These are phyloP conservation scores for Mucor velutinosus DNA, from an alignment of 371 early-diverging fungal species.

Conservation along the genomic window DNA sequence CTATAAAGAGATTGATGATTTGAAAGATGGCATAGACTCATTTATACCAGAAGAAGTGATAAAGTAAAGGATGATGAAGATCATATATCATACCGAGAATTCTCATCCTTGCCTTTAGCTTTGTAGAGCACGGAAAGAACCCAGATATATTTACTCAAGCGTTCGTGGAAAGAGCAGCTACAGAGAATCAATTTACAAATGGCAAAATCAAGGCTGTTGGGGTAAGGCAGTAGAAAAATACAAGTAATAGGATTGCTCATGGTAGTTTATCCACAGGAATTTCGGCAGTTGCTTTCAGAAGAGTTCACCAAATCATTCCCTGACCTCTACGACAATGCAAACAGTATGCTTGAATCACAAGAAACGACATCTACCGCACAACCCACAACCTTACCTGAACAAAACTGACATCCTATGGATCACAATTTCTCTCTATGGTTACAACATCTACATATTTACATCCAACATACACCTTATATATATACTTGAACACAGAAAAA, in stretches of 20 bases:
- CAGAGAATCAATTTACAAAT: conserved; percentile 80
- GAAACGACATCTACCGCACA: not conserved
- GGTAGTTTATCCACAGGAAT: conserved; percentile 26
- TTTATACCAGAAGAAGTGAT: conserved; percentile 74
- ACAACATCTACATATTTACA: not conserved
- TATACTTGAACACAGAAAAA: not conserved
- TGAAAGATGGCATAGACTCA: conserved; percentile 60
- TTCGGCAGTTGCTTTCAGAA: conserved; percentile 34
- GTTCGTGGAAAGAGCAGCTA: conserved; percentile 73
- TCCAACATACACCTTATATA: not conserved
- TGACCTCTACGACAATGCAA: conserved; percentile 42
- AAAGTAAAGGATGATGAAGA: conserved; percentile 42
- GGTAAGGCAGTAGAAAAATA: conserved; percentile 31
- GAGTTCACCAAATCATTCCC: conserved; percentile 54
- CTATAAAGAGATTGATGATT: conserved; percentile 58
- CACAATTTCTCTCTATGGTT: not conserved
- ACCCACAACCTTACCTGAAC: not conserved
- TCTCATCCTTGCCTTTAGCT: conserved; percentile 32
- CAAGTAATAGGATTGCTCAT: not conserved
- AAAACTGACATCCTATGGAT: not conserved
- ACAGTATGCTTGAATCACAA: conserved; percentile 14
- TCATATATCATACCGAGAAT: not conserved
- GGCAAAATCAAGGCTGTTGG: conserved; percentile 73
- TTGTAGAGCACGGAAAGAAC: conserved; percentile 70
- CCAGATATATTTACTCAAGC: conserved; percentile 76